Evolutionary conservation across 768 basidiomycete species (phyloP).

Genomic region (Agrocybe praecox): DNA sequence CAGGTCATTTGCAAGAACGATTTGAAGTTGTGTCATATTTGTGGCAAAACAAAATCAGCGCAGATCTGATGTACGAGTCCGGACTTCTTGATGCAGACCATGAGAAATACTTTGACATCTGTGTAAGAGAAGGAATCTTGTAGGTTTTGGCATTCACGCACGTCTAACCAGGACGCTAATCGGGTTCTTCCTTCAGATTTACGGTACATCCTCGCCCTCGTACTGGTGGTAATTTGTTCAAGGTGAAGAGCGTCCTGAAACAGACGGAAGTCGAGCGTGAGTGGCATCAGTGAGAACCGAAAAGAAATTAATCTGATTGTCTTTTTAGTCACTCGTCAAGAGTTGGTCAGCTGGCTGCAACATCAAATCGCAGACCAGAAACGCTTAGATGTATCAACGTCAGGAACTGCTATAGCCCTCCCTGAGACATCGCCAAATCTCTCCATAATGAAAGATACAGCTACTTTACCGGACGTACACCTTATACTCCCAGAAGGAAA

Average conservation of each 20-base stretch:
- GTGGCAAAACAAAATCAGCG: slow-evolving; percentile 83
- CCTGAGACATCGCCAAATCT: slow-evolving; percentile 35
- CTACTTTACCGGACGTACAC: slow-evolving; percentile 51
- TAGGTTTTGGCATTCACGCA: slow-evolving; percentile 32
- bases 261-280: slow-evolving; percentile 76
- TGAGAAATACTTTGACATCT: slow-evolving; percentile 68
- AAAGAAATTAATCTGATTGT: not conserved
- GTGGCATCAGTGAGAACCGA: slow-evolving; percentile 23
- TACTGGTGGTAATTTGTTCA: slow-evolving; percentile 66
- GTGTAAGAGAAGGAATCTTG: slow-evolving; percentile 84
- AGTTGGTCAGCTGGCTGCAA: slow-evolving; percentile 75
- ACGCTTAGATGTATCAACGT: slow-evolving; percentile 66
- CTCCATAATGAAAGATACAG: slow-evolving; percentile 39
- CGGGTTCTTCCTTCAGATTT: slow-evolving; percentile 29
- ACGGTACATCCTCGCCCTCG: slow-evolving; percentile 55
- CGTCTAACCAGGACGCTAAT: not conserved
- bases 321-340: slow-evolving; percentile 53
- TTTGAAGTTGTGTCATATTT: slow-evolving; percentile 76
- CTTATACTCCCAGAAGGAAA: slow-evolving; percentile 73
- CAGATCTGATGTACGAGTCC: slow-evolving; percentile 86
- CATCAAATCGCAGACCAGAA: slow-evolving; percentile 82
- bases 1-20: slow-evolving; percentile 75
- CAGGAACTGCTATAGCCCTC: slow-evolving; percentile 48
- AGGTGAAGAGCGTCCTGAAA: slow-evolving; percentile 80
- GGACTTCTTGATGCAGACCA: slow-evolving; percentile 63